Conservation (phyloP, 2,329 filamentous ascomycete genomes). For the Trichophyton schoenleinii region DNA sequence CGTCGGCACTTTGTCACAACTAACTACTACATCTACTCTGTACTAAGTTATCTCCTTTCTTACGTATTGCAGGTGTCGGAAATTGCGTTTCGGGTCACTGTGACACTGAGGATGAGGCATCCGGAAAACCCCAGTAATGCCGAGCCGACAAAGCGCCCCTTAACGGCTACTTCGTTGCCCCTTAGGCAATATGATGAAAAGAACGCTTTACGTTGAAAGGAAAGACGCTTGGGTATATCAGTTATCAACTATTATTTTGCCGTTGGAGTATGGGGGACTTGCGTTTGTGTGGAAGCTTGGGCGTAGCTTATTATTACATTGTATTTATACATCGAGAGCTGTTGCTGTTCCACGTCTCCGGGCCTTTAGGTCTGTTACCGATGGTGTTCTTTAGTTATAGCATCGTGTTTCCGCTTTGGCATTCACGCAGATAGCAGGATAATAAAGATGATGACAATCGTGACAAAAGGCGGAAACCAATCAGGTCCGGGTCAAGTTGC, state of each 20-base stretch:
- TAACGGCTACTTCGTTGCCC: too few species aligned
- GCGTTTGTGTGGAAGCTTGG: neutral
- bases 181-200: neutral
- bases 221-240: neutral
- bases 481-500: too few species aligned
- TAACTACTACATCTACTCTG: neutral
- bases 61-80: slow-evolving; percentile 6
- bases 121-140: neutral
- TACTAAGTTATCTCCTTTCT: neutral
- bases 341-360: neutral
- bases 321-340: neutral
- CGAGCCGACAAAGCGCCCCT: neutral
- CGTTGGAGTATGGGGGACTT: neutral
- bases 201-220: neutral
- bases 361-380: neutral
- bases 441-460: too few species aligned
- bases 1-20: neutral
- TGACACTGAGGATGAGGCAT: slow-evolving; percentile 5
- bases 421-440: too few species aligned
- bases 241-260: neutral
- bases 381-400: neutral
- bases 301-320: neutral
- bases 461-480: too few species aligned
- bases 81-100: slow-evolving; percentile 13
- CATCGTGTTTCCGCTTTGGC: neutral